Base-by-base conservation (phyloP, 176 grass and related monocot genomes). In the Musa itinerans region DNA sequence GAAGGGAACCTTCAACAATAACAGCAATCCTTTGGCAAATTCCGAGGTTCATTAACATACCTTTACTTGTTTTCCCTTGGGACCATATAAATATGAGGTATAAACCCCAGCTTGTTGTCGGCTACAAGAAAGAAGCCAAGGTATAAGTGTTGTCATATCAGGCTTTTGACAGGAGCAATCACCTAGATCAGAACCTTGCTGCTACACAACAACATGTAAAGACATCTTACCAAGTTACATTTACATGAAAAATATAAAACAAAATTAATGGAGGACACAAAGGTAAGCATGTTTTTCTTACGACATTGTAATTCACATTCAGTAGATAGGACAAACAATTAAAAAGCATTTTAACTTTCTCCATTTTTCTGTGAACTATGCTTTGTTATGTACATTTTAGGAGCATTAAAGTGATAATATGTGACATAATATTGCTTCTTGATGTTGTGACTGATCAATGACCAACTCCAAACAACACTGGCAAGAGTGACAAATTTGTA, bases 91-190 rank as follows among this genome's bases (percentile, higher is more conserved):
- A 62, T 98, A 93, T 7, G 94, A 98, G 20, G 90, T 15, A 82
- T 93, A 97, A 61, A 98, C 94, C 48, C 88, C 94, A 80, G 87
- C 88, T 84, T 93, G 90, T 73, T 89, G 88, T 79, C 94, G 83
- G 83, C 94, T 98, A 24, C 75, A 77, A 65, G 75, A 63, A 69
- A 51, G 59, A 64, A 65, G 49, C 5, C 0, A 2, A 65, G 50
- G 9, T 24, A 24, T 52, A 51, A 52, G 27, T 52, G 61, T 34
- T 26, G 48, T 70, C 19, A 50, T 70, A 70, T n/a, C 17, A 69
- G 14, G 27, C 1, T 70, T 48, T 70, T 50, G 48, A 70, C 52
- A 70, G 29, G 16, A 50, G 16, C n/a, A 50, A 50, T 20, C 34
- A 70, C 68, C 43, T 51, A 51, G 34, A 70, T 51, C 43, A 50